Conservation (phyloP, 2,329 filamentous ascomycete genomes). For the Fusarium sp. region DNA sequence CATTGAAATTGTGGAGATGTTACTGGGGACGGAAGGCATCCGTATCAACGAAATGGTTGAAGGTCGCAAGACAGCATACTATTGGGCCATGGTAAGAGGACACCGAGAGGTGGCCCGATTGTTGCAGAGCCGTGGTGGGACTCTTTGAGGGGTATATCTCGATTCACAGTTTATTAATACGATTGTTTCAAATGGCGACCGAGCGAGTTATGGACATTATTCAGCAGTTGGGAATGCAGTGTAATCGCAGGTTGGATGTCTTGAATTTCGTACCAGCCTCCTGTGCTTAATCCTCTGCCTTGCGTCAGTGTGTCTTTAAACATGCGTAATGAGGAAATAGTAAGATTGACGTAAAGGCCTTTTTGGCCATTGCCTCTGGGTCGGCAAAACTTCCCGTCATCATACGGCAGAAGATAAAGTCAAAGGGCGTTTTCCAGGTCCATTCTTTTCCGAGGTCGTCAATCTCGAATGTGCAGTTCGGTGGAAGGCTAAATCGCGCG, state of each 20-base stretch:
- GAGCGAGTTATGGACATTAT: background rate
- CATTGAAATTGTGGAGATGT: background rate
- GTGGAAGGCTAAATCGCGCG: conserved; percentile 8
- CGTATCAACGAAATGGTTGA: background rate
- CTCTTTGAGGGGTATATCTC: background rate
- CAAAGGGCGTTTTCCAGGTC: conserved; percentile 21
- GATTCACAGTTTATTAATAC: too few relatives aligned
- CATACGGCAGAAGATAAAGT: conserved; percentile 30
- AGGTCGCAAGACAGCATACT: background rate
- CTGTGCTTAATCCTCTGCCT: too few relatives aligned
- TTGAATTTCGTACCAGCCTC: too few relatives aligned
- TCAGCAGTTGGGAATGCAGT: background rate
- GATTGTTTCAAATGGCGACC: background rate
- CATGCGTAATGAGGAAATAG: fast-evolving
- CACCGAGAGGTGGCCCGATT: background rate
- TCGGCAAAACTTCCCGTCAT: conserved; percentile 26
- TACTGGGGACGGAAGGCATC: background rate
- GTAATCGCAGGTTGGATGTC: too few relatives aligned
- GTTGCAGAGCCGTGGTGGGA: background rate
- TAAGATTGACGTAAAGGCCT: background rate
- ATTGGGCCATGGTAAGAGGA: background rate
- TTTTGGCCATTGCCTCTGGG: background rate
- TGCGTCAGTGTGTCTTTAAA: too few relatives aligned
- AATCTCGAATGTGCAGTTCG: conserved; percentile 25
- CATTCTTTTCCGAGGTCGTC: conserved; percentile 30